Conservation (phyloP, 306 rosid genomes). For the Malus sylvestris region DNA sequence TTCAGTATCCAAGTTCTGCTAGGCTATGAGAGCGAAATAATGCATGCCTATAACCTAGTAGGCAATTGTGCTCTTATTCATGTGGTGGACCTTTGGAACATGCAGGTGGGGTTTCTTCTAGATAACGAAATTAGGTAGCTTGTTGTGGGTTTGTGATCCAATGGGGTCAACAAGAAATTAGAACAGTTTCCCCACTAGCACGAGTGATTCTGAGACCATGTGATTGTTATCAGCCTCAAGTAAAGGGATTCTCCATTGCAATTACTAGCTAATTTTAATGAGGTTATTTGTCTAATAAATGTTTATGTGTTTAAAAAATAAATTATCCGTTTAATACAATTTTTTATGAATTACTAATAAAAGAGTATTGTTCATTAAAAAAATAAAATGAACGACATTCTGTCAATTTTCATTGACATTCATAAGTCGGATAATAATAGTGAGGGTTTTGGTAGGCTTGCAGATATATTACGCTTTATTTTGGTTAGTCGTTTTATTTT, state of each 20-base stretch:
- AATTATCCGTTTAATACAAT: too few species aligned
- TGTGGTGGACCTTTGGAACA: conserved; percentile 21
- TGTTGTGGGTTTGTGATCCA: conserved; percentile 19
- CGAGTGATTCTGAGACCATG: conserved; percentile 27
- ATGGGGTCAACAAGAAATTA: conserved; percentile 20
- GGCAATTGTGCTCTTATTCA: conserved; percentile 28
- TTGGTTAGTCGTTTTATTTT: too few species aligned
- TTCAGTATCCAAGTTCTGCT: conserved; percentile 6
- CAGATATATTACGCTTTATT: too few species aligned
- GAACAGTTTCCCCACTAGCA: conserved; percentile 38
- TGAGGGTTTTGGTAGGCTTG: too few species aligned
- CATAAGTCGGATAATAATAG: too few species aligned
- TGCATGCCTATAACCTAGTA: conserved; percentile 33
- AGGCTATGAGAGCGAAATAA: conserved; percentile 22
- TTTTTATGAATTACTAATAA: too few species aligned
- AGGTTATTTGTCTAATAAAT: not conserved
- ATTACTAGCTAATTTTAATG: not conserved
- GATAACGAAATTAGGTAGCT: conserved; percentile 19
- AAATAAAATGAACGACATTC: too few species aligned
- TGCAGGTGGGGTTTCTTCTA: conserved; percentile 35
- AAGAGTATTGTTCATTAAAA: not conserved
- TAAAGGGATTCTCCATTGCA: too few species aligned
- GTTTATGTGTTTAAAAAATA: too few species aligned
- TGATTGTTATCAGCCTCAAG: not conserved
- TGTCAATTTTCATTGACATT: too few species aligned